Evolutionary conservation across 2,329 filamentous ascomycete species (phyloP).

Genomic region (Sclerotinia trifoliorum): DNA sequence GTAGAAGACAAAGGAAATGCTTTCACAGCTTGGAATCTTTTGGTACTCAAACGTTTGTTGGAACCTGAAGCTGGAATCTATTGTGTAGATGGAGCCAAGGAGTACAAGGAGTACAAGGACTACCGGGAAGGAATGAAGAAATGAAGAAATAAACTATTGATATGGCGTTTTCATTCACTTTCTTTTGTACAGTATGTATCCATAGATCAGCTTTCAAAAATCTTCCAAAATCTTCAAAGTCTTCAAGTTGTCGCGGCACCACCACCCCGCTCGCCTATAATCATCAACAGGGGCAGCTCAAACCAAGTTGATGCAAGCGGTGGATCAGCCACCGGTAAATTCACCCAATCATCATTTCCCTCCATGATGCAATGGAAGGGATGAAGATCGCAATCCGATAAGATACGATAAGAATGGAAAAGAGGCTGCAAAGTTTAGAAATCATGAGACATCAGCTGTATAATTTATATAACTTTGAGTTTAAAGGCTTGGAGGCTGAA

Average conservation of each 20-base stretch:
- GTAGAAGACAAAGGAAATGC: conserved; percentile 7
- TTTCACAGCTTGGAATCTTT: neutral
- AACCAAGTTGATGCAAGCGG: too few relatives aligned
- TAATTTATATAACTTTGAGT: too few relatives aligned
- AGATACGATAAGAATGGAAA: conserved; percentile 10
- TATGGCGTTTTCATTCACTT: neutral
- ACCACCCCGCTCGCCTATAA: too few relatives aligned
- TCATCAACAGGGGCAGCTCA: too few relatives aligned
- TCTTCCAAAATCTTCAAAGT: neutral
- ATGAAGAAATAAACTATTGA: neutral
- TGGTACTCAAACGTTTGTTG: neutral
- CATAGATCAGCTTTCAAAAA: too few relatives aligned
- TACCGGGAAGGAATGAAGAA: neutral
- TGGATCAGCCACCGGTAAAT: neutral
- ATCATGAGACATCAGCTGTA: neutral
- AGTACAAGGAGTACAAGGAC: neutral
- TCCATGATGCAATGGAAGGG: conserved; percentile 22
- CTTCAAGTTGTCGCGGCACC: neutral
- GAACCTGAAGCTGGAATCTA: neutral
- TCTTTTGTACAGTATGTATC: too few relatives aligned
- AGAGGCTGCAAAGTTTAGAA: neutral
- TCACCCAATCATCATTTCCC: conserved; percentile 1
- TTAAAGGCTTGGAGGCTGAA: neutral
- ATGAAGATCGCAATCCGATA: conserved; percentile 16
- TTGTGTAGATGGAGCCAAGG: neutral